Conservation (phyloP, 2,329 filamentous ascomycete species). For the Albifimbria verrucaria region DNA sequence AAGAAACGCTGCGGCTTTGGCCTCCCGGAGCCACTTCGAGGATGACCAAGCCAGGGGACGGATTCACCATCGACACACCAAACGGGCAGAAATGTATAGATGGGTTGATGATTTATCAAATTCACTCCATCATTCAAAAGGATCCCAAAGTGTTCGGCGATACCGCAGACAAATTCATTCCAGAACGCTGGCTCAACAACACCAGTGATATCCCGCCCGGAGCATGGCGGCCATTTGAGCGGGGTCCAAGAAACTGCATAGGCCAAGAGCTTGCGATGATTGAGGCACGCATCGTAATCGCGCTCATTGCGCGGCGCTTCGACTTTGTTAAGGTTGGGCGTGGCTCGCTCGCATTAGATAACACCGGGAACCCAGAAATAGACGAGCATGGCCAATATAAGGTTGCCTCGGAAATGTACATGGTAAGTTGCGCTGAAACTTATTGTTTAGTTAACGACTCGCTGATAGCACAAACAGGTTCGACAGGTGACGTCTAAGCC, state of each 20-base stretch:
- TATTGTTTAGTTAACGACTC: neutral
- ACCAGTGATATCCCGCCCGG: neutral
- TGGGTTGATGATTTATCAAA: neutral
- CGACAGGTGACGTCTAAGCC: neutral
- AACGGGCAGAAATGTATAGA: too few species aligned
- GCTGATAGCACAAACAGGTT: neutral
- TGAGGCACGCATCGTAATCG: neutral
- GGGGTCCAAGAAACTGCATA: neutral
- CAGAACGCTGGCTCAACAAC: neutral
- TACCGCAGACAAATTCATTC: neutral
- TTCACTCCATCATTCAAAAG: neutral
- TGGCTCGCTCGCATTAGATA: neutral
- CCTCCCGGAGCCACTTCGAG: neutral
- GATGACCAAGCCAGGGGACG: neutral
- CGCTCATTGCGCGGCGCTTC: neutral
- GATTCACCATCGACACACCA: too few species aligned
- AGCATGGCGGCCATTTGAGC: neutral
- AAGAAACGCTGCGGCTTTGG: conserved; percentile 7
- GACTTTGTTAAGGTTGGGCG: neutral
- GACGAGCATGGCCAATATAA: neutral
- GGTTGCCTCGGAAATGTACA: neutral
- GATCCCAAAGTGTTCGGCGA: neutral
- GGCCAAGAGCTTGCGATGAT: neutral
- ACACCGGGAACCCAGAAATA: neutral
- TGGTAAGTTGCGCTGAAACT: neutral